A percentile compares a stretch with the other conserved stretches of the same genome.
Evolutionary conservation across 176 grass and related monocot genomes (phyloP).

Genomic region (Zoysia pacifica): DNA sequence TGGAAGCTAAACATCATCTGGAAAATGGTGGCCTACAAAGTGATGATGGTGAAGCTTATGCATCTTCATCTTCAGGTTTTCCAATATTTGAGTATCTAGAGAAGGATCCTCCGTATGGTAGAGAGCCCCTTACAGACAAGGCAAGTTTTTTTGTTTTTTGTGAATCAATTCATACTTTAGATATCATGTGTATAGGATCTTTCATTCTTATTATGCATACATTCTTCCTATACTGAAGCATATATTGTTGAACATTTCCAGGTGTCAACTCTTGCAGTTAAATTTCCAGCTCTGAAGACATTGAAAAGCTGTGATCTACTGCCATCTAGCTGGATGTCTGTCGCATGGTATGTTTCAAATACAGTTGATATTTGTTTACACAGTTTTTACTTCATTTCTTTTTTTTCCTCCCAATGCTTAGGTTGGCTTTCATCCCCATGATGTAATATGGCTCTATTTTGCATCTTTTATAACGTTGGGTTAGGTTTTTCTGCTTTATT

Average conservation of each 20-base stretch:
- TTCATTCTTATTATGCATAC: conserved; percentile 44
- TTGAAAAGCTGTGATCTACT: conserved; percentile 88
- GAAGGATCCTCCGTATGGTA: conserved; percentile 74
- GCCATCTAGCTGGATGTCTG: conserved; percentile 93
- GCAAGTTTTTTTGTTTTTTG: conserved; percentile 24
- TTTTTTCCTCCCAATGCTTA: not conserved
- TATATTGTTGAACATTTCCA: conserved; percentile 12
- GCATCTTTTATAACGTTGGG: not conserved
- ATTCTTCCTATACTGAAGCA: not conserved
- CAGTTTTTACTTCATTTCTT: conserved; percentile 9
- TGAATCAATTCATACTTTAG: conserved; percentile 28
- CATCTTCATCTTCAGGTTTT: conserved; percentile 40
- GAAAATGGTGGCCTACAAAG: conserved; percentile 50
- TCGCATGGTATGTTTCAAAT: conserved; percentile 79
- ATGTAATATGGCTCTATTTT: not conserved
- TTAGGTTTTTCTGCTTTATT: not conserved
- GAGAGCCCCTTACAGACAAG: conserved; percentile 96
- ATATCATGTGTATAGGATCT: conserved; percentile 27
- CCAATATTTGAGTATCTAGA: conserved; percentile 82
- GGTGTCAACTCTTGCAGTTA: conserved; percentile 75
- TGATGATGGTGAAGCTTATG: conserved; percentile 51
- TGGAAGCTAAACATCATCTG: conserved; percentile 47
- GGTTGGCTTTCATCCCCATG: not conserved
- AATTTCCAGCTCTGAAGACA: conserved; percentile 83
- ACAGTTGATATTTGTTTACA: not conserved